Conservation (phyloP, 208 protist species). For the Trypanosoma congolense region DNA sequence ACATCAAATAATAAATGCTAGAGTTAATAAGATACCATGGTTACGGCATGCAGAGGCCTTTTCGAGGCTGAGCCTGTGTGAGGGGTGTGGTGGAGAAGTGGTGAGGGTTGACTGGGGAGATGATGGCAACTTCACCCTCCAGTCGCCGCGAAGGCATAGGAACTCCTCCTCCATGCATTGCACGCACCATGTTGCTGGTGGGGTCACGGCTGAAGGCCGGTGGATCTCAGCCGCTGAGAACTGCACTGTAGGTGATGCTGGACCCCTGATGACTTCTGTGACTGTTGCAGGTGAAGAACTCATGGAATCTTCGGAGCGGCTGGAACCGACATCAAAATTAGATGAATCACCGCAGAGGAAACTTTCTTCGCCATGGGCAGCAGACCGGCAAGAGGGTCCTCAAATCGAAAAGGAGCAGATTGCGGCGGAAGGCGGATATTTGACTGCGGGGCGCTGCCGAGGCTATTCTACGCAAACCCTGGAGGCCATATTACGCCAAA, state of each 20-base stretch:
- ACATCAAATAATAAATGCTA: constrained; percentile 26
- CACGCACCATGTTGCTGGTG: too few species aligned
- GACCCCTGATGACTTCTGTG: too few species aligned
- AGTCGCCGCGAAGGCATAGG: constrained; percentile 6
- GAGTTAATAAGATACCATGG: constrained; percentile 57
- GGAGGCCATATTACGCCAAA: constrained; percentile 43
- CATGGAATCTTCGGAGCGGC: too few species aligned
- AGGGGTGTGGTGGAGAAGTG: constrained; percentile 47
- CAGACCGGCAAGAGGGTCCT: too few species aligned
- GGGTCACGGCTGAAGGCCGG: too few species aligned
- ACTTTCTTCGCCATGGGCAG: too few species aligned
- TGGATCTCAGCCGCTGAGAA: too few species aligned
- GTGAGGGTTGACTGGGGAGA: constrained; percentile 44
- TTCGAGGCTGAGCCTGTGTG: constrained; percentile 42
- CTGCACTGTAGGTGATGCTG: too few species aligned
- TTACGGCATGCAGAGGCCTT: constrained; percentile 62
- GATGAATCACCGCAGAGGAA: too few species aligned
- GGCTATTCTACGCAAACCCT: constrained; percentile 41
- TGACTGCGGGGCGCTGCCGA: constrained; percentile 16
- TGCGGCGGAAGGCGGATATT: constrained; percentile 6
- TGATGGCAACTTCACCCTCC: constrained; percentile 17
- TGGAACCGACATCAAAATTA: too few species aligned
- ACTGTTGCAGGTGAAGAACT: too few species aligned
- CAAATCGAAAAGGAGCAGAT: background rate
- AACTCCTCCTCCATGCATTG: background rate